phyloP scores from a whole-genome alignment of 1,139 yeast genomes.

The Ogataea hybrid region DNA sequence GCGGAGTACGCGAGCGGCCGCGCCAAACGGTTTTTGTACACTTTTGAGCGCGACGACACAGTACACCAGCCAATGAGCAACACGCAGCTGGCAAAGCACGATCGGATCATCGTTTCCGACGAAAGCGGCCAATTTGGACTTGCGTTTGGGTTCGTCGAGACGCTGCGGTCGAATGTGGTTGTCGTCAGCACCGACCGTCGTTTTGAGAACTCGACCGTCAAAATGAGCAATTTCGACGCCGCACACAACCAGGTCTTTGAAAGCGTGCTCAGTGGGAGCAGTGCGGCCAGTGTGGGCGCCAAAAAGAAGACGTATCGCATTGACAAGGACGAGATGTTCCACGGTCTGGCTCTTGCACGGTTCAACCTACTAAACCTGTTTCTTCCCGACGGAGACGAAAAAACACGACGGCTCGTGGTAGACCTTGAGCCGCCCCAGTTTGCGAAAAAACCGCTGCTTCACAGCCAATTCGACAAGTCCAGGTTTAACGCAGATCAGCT shows the following conservation, averaged over 20 bases:
- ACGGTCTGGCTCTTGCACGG: slow-evolving; percentile 74
- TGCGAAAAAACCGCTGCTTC: slow-evolving; percentile 27
- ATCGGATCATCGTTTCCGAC: no score
- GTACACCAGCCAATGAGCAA: no score
- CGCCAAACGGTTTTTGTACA: no score
- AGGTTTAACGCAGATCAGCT: slow-evolving; percentile 56
- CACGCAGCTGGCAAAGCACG: no score
- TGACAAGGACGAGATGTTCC: slow-evolving; percentile 77
- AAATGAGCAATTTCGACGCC: slow-evolving; percentile 41
- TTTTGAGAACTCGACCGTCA: slow-evolving; percentile 45
- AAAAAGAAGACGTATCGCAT: slow-evolving; percentile 47
- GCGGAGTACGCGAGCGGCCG: no score
- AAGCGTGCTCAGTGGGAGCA: slow-evolving; percentile 38
- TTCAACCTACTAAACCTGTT: slow-evolving; percentile 72
- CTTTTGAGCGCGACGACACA: no score
- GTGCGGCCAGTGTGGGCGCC: slow-evolving; percentile 8
- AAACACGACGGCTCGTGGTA: slow-evolving; percentile 58
- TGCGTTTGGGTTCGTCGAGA: no score
- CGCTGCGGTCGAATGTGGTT: no score
- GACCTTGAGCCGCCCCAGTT: slow-evolving; percentile 53
- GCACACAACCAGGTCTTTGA: slow-evolving; percentile 47
- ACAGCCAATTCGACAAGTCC: slow-evolving; percentile 22
- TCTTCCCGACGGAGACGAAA: slow-evolving; percentile 45
- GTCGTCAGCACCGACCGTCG: slow-evolving; percentile 50
- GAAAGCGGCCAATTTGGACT: no score